These are phyloP conservation scores for Aspergillus kassunensis DNA, from an alignment of 495 filamentous ascomycete genomes.

Conservation along the genomic window DNA sequence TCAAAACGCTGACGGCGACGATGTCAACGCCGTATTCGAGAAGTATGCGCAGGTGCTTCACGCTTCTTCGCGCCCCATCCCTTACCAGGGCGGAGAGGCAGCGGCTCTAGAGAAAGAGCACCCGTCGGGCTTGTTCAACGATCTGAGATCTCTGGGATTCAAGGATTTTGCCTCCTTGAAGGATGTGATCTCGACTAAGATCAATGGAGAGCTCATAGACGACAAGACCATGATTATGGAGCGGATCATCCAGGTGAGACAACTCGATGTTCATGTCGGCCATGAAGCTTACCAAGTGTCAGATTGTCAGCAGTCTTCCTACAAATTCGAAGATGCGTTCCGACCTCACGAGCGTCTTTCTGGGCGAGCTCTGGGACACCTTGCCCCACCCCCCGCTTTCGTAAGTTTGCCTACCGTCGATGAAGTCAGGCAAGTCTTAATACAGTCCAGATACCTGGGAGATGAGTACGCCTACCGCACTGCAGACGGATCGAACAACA, in stretches of 20 bases:
- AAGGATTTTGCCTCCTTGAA: constrained; percentile 54
- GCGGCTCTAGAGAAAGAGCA: constrained; percentile 48
- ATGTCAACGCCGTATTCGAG: constrained; percentile 51
- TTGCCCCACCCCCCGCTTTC: constrained; percentile 50
- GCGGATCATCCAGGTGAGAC: constrained; percentile 57
- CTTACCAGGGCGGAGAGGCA: constrained; percentile 62
- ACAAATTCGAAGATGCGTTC: constrained; percentile 55
- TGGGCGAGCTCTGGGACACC: constrained; percentile 66
- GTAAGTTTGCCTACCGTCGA: constrained; percentile 24
- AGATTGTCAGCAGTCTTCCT: constrained; percentile 64
- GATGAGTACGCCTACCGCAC: constrained; percentile 63
- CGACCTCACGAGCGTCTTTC: constrained; percentile 65
- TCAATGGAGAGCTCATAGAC: constrained; percentile 53
- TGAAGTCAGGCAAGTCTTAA: not conserved
- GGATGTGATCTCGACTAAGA: constrained; percentile 49
- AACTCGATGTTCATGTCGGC: no score
- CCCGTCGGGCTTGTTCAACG: constrained; percentile 55
- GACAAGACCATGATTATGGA: constrained; percentile 84
- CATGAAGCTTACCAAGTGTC: not conserved
- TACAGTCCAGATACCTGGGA: constrained; percentile 51
- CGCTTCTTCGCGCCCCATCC: constrained; percentile 60
- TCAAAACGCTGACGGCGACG: constrained; percentile 27
- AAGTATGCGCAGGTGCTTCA: constrained; percentile 62
- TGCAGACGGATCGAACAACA: constrained; percentile 69
- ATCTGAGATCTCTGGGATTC: constrained; percentile 60